These are phyloP conservation scores for Candida sp. DNA, from an alignment of 1,139 yeast genomes.

Conservation along the genomic window DNA sequence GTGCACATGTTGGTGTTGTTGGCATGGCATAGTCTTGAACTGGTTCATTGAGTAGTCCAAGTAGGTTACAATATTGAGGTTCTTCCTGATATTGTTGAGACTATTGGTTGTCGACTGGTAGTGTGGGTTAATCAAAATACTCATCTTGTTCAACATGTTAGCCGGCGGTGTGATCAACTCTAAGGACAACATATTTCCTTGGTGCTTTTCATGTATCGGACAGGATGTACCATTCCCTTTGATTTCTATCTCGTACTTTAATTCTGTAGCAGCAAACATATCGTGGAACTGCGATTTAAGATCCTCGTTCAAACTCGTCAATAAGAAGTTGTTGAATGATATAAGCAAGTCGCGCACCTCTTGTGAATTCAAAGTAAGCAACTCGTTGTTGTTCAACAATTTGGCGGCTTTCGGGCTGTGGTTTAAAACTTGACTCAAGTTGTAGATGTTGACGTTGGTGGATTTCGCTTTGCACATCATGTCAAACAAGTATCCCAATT, in stretches of 20 bases:
- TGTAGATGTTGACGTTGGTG: slow-evolving; percentile 69
- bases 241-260: slow-evolving; percentile 44
- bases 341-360: slow-evolving; percentile 49
- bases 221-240: slow-evolving; percentile 36
- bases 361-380: slow-evolving; percentile 36
- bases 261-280: slow-evolving; percentile 18
- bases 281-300: slow-evolving; percentile 33
- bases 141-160: slow-evolving; percentile 27
- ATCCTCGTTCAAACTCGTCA: slow-evolving; percentile 55
- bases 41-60: slow-evolving; percentile 65
- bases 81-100: slow-evolving; percentile 16
- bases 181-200: slow-evolving; percentile 24
- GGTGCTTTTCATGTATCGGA: slow-evolving; percentile 31
- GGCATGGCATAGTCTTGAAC: slow-evolving; percentile 49
- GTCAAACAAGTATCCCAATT: slow-evolving; percentile 87
- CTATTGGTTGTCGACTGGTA: slow-evolving; percentile 9
- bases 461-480: slow-evolving; percentile 89
- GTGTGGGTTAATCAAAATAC: slow-evolving; percentile 25
- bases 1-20: slow-evolving; percentile 20
- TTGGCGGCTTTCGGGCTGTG: slow-evolving; percentile 54
- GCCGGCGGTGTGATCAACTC: slow-evolving; percentile 41
- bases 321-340: slow-evolving; percentile 61
- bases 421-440: slow-evolving; percentile 59
- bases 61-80: slow-evolving; percentile 40
- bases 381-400: slow-evolving; percentile 55